A percentile compares a stretch with the other conserved stretches of the same genome.
phyloP scores from a whole-genome alignment of 2,329 filamentous ascomycete genomes.

The Trichoderma sp. region DNA sequence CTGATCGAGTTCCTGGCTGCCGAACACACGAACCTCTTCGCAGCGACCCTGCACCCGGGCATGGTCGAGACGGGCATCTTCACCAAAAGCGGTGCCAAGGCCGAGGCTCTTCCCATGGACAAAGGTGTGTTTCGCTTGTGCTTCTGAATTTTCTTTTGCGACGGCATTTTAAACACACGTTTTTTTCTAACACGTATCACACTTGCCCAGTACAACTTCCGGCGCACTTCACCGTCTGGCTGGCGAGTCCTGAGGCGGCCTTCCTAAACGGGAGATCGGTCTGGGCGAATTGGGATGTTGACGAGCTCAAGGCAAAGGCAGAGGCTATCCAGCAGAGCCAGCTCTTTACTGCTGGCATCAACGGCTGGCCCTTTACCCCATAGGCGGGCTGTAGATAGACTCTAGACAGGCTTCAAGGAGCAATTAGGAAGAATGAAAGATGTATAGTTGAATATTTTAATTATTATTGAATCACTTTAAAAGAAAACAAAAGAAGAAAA shows the following conservation, averaged over 20 bases:
- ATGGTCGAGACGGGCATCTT: conserved; percentile 27
- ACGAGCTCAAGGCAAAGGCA: conserved; percentile 41
- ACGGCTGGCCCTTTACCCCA: conserved; percentile 13
- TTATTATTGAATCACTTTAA: neutral
- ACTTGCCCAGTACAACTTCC: conserved; percentile 31
- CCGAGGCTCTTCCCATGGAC: conserved; percentile 25
- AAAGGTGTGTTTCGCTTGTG: conserved; percentile 19
- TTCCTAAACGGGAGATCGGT: conserved; percentile 47
- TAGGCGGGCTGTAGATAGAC: neutral
- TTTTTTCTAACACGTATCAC: neutral
- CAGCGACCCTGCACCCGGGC: conserved; percentile 26
- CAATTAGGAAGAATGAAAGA: neutral
- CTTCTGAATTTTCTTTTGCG: neutral
- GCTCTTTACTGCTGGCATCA: conserved; percentile 6
- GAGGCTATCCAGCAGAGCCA: conserved; percentile 10
- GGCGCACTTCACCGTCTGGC: conserved; percentile 44
- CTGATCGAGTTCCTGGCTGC: conserved; percentile 28
- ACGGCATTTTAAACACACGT: neutral
- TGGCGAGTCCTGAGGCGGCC: conserved; percentile 41
- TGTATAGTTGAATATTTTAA: neutral
- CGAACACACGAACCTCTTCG: conserved; percentile 27
- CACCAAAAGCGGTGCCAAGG: conserved; percentile 23
- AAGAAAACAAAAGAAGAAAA: too few species aligned
- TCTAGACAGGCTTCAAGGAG: neutral
- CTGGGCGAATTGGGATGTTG: conserved; percentile 51